Conservation (phyloP, 2,329 filamentous ascomycete species). For the Parafenestella ontariensis region DNA sequence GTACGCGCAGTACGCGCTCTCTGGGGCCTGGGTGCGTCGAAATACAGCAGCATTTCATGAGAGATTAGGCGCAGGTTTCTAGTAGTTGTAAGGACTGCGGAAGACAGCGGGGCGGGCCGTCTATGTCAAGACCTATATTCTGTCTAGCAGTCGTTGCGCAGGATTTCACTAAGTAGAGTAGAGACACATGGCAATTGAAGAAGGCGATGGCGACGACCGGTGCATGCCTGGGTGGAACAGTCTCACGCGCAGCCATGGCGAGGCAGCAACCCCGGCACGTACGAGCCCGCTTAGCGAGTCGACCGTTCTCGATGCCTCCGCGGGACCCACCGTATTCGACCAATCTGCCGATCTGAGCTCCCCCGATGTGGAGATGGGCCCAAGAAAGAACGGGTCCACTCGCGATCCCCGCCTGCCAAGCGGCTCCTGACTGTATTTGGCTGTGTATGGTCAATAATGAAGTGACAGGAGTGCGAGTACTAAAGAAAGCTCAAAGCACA, state of each 20-base stretch:
- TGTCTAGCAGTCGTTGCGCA: slow-evolving; percentile 11
- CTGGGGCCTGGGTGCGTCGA: not conserved
- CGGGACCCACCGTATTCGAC: not conserved
- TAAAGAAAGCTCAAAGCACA: not conserved
- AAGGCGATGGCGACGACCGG: not conserved
- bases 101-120: slow-evolving; percentile 28
- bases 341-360: slow-evolving; percentile 12
- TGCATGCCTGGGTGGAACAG: not conserved
- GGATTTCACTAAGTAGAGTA: no score
- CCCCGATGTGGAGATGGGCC: not conserved
- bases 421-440: not conserved
- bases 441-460: not conserved
- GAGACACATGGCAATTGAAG: not conserved
- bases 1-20: not conserved
- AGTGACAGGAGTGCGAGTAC: not conserved
- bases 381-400: not conserved
- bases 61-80: not conserved
- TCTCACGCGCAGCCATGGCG: slow-evolving; percentile 1
- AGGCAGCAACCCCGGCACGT: not conserved
- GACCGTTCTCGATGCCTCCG: not conserved
- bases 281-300: not conserved
- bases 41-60: not conserved
- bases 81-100: not conserved
- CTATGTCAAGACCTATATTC: not conserved
- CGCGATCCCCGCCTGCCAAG: slow-evolving; percentile 5